A percentile compares a stretch with the other conserved stretches of the same genome.
These are phyloP conservation scores for Podospora pseudoanserina DNA, from an alignment of 495 filamentous ascomycete species.

Conservation along the genomic window DNA sequence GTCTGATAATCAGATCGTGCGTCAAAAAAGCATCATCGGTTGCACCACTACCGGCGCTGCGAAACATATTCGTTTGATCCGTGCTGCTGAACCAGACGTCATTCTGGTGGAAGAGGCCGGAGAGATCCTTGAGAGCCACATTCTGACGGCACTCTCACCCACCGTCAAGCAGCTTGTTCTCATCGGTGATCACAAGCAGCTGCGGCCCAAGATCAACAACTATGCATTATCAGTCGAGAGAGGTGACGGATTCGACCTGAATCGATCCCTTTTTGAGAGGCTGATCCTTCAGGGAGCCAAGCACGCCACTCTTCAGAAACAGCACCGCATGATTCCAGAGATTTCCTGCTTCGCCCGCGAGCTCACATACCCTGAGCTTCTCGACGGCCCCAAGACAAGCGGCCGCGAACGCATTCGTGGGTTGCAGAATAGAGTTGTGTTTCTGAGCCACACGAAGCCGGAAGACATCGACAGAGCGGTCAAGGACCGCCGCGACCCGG, in stretches of 20 bases:
- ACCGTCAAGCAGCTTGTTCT: constrained; percentile 64
- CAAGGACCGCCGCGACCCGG: constrained; percentile 51
- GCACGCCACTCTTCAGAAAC: constrained; percentile 55
- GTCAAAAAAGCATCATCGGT: constrained; percentile 60
- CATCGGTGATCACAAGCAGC: constrained; percentile 76
- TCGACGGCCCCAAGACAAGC: constrained; percentile 54
- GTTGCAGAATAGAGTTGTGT: constrained; percentile 60
- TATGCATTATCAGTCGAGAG: constrained; percentile 62
- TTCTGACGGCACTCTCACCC: constrained; percentile 59
- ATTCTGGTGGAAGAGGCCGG: constrained; percentile 75
- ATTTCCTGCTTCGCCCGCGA: constrained; percentile 59
- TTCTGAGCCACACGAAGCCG: constrained; percentile 57
- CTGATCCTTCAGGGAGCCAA: constrained; percentile 54
- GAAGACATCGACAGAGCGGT: constrained; percentile 47
- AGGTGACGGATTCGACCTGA: constrained; percentile 66
- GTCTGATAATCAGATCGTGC: constrained; percentile 45
- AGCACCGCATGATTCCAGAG: constrained; percentile 69
- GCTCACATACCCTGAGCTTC: constrained; percentile 62
- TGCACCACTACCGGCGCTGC: constrained; percentile 76
- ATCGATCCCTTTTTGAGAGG: constrained; percentile 69
- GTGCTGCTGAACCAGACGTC: constrained; percentile 48
- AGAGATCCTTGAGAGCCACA: constrained; percentile 69
- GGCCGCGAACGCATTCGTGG: constrained; percentile 52
- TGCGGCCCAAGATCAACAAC: constrained; percentile 67
- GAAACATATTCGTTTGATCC: constrained; percentile 54